These are phyloP conservation scores for Irpex rosettiformis DNA, from an alignment of 1,284 basidiomycete species.

Conservation along the genomic window DNA sequence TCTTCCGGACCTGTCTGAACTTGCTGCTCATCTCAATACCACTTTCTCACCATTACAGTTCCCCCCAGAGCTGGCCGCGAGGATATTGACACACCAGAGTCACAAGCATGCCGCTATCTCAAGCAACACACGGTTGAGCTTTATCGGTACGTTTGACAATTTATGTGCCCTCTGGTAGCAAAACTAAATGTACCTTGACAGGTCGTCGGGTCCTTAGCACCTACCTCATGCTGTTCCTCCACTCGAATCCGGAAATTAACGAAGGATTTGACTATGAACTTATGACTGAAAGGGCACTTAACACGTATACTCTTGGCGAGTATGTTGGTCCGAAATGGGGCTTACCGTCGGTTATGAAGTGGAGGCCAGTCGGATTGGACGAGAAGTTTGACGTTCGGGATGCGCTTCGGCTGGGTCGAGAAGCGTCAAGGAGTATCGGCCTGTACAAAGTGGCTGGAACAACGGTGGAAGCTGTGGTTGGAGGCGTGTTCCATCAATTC, in stretches of 20 bases:
- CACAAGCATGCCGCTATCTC: constrained; percentile 60
- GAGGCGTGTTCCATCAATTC: constrained; percentile 75
- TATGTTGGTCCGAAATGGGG: constrained; percentile 71
- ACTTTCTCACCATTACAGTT: constrained; percentile 68
- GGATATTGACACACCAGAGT: constrained; percentile 73
- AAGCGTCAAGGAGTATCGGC: constrained; percentile 49
- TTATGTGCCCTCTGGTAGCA: constrained; percentile 5
- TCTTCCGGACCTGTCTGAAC: constrained; percentile 16
- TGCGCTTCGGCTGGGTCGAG: constrained; percentile 24
- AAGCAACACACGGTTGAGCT: constrained; percentile 67
- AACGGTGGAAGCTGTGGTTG: constrained; percentile 70
- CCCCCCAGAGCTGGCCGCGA: constrained; percentile 61
- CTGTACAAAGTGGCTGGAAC: constrained; percentile 77
- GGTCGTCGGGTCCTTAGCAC: constrained; percentile 72
- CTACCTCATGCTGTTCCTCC: constrained; percentile 70
- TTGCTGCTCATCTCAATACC: constrained; percentile 53
- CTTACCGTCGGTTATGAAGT: constrained; percentile 62
- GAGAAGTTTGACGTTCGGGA: constrained; percentile 17
- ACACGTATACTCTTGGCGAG: constrained; percentile 68
- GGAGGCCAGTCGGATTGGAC: constrained; percentile 48
- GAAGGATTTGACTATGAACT: constrained; percentile 50
- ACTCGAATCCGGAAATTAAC: constrained; percentile 46
- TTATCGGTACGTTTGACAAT: constrained; percentile 52
- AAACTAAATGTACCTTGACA: constrained; percentile 28
- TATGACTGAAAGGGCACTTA: constrained; percentile 51